Base-by-base conservation (phyloP, 768 basidiomycete genomes). In the Russula foetens region DNA sequence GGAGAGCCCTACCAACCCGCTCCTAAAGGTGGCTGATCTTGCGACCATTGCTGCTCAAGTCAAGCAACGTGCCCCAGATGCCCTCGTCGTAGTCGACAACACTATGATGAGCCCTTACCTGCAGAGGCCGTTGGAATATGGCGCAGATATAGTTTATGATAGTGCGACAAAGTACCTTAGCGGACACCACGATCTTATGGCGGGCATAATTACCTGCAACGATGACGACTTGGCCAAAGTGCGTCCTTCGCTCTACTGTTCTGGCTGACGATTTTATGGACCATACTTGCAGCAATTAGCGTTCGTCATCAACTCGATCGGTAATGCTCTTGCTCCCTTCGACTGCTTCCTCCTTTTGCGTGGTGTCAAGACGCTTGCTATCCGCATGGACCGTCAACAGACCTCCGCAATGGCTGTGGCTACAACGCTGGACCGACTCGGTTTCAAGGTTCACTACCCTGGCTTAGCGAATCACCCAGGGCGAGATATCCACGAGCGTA, bases 31-130 rank as follows among this genome's bases (percentile, higher is more conserved):
- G 57, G 90, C 84, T 21, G 96, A 98, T 73, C 79, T 99, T 53
- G 88, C 86, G 7, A 77, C 77, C 28, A 96, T 99, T 67, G 84
- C 87, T 66, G 79, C 82, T 56, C 80, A 92, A 66, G 90, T 96
- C 66, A 94, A 95, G 69, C 84, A 87, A 68, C 81, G 81, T 51
- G 87, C 87, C 19, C 86, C 87, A 8, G 82, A 89, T 68, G 93
- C 92, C 2, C 67, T 93, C 66, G 76, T 95, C 55, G 89, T 95
- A 39, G 92, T 93, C 23, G 97, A 98, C 72, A 98, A 99, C 71
- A 98, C 97, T 62, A 98, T 98, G 97, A 98, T 98, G 96, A 97
- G 94, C 70, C 96, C 97, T 17, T 98, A 98, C 74, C 79, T 98
- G 8, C 94, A 96, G 70, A 77, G 95, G 59, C 97, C 97, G 12